phyloP scores from a whole-genome alignment of 2,329 filamentous ascomycete species.

The Penicillium sp. region DNA sequence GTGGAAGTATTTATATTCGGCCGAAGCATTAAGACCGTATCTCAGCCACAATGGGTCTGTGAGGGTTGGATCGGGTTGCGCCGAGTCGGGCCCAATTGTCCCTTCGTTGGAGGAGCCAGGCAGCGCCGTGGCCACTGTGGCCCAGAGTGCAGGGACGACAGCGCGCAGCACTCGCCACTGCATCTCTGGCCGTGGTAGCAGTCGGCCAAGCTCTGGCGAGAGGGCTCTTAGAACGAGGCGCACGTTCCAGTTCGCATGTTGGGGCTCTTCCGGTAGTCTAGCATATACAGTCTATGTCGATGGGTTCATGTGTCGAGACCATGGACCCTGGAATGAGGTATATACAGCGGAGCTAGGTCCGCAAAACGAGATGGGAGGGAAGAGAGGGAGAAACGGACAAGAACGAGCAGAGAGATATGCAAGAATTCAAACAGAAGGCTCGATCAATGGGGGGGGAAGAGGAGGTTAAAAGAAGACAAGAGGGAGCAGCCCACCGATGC shows the following conservation, averaged over 20 bases:
- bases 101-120: slow-evolving; percentile 8
- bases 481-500: neutral
- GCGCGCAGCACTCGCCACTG: slow-evolving; percentile 18
- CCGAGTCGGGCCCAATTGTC: neutral
- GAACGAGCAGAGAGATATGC: neutral
- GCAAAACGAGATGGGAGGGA: too few relatives aligned
- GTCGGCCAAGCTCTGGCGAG: too few relatives aligned
- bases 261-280: too few relatives aligned
- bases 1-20: slow-evolving; percentile 60
- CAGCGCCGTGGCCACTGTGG: slow-evolving; percentile 16
- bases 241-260: too few relatives aligned
- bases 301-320: too few relatives aligned
- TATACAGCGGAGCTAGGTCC: slow-evolving; percentile 2
- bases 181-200: too few relatives aligned
- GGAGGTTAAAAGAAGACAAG: slow-evolving; percentile 2
- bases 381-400: neutral
- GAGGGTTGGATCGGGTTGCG: slow-evolving; percentile 9
- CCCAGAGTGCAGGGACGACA: slow-evolving; percentile 21
- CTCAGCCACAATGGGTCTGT: slow-evolving; percentile 22
- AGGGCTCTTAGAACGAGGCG: too few relatives aligned
- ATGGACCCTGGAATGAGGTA: too few relatives aligned
- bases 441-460: neutral
- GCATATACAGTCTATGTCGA: too few relatives aligned
- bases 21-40: slow-evolving; percentile 29
- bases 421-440: neutral